Evolutionary conservation across 805 yeast species (phyloP).

Genomic region (Wickerhamiella kazuoi): DNA sequence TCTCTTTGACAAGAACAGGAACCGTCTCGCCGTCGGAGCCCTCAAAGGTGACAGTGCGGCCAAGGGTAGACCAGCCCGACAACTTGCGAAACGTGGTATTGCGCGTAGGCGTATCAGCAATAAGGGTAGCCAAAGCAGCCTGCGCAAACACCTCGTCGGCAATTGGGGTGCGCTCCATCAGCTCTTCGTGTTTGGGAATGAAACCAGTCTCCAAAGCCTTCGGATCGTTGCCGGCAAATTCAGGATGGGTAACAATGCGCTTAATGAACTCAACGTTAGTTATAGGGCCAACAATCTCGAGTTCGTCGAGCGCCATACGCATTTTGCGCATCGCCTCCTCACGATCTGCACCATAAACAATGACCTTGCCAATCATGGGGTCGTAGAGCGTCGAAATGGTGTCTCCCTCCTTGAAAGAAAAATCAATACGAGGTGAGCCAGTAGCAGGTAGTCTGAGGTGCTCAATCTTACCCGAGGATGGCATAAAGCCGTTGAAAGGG

Average conservation of each 20-base stretch:
- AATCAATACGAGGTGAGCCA: conserved; percentile 17
- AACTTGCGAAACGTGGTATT: background rate
- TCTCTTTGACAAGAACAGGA: background rate
- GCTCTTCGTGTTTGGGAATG: conserved; percentile 15
- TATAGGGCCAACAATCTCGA: conserved; percentile 20
- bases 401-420: conserved; percentile 15
- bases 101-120: conserved; percentile 3
- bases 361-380: conserved; percentile 21
- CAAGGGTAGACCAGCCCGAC: conserved; percentile 7
- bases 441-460: conserved; percentile 15
- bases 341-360: conserved; percentile 16
- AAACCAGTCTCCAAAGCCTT: conserved; percentile 19
- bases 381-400: conserved; percentile 19
- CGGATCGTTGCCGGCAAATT: conserved; percentile 17
- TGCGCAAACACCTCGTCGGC: conserved; percentile 16
- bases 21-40: background rate
- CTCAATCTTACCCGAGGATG: conserved; percentile 17
- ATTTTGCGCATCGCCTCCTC: conserved; percentile 17
- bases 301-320: conserved; percentile 16
- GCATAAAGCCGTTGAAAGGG: conserved; percentile 19
- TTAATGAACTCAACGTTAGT: conserved; percentile 20
- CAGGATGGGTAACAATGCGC: conserved; percentile 14
- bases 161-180: conserved; percentile 8
- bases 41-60: conserved; percentile 7
- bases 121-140: conserved; percentile 16